These are phyloP conservation scores for Sisymbrium altissimum DNA, from an alignment of 345 rosid genomes.

Conservation along the genomic window DNA sequence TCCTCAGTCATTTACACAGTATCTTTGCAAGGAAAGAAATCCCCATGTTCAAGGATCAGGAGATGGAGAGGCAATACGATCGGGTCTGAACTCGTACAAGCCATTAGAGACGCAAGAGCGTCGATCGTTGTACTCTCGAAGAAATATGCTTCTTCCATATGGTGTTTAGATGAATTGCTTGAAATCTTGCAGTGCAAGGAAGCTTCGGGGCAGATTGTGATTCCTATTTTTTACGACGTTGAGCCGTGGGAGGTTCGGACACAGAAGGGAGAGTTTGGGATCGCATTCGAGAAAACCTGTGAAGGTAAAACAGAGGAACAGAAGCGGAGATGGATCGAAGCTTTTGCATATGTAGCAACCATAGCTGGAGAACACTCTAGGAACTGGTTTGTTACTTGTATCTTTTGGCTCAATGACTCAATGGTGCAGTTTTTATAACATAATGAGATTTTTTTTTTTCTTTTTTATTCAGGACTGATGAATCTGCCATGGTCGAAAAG, in stretches of 20 bases:
- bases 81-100: background rate
- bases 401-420: background rate
- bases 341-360: background rate
- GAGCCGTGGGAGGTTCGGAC: slow-evolving; percentile 6
- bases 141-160: background rate
- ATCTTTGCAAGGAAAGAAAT: background rate
- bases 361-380: background rate
- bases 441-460: background rate
- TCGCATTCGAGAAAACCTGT: background rate
- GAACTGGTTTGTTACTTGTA: background rate
- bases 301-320: background rate
- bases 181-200: slow-evolving; percentile 1
- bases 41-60: background rate
- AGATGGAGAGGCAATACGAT: background rate
- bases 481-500: background rate
- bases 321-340: background rate
- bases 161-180: slow-evolving; percentile 7
- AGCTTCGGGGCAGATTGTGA: background rate
- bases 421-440: too few relatives aligned
- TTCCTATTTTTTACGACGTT: background rate
- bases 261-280: slow-evolving; percentile 1
- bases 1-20: slow-evolving; percentile 6
- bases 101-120: background rate
- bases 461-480: background rate
- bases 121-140: background rate